Conservation (phyloP, 208 protist genomes). For the Trypanosoma mega region DNA sequence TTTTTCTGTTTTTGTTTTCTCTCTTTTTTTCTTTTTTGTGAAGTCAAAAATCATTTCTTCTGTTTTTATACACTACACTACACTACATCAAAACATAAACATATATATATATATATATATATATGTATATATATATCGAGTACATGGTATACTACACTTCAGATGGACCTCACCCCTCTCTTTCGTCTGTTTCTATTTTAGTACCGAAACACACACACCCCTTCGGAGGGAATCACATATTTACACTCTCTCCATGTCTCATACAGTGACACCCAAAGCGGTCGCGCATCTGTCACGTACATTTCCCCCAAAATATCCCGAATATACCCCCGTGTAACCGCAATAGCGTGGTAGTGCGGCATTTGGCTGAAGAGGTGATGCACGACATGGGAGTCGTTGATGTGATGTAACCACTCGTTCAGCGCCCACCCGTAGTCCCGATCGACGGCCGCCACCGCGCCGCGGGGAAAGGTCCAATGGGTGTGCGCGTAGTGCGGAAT, state of each 20-base stretch:
- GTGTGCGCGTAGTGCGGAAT: conserved; percentile 90
- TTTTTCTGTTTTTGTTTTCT: no score
- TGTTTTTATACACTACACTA: not conserved
- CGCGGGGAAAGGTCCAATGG: conserved; percentile 94
- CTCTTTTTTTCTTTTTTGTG: conserved; percentile 2
- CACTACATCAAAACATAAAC: no score
- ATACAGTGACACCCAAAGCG: conserved; percentile 44
- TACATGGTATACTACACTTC: no score
- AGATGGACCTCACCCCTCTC: no score
- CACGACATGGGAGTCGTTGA: conserved; percentile 92
- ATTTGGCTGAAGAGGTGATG: conserved; percentile 95
- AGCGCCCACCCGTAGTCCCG: conserved; percentile 82
- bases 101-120: conserved; percentile 1
- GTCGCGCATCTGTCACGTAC: conserved; percentile 63
- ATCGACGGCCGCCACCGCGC: conserved; percentile 91
- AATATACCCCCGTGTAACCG: conserved; percentile 78
- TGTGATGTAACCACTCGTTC: conserved; percentile 92
- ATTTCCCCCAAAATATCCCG: conserved; percentile 63
- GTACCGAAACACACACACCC: conserved; percentile 55
- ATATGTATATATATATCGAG: conserved; percentile 10
- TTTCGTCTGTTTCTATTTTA: conserved; percentile 8
- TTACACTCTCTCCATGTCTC: conserved; percentile 61
- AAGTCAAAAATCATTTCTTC: not conserved
- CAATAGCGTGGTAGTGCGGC: conserved; percentile 93
- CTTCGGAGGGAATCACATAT: conserved; percentile 79